Evolutionary conservation across 345 rosid genomes (phyloP), one percentile per base, ranked within the genome.

Genomic region (Euphorbia lathyris): DNA sequence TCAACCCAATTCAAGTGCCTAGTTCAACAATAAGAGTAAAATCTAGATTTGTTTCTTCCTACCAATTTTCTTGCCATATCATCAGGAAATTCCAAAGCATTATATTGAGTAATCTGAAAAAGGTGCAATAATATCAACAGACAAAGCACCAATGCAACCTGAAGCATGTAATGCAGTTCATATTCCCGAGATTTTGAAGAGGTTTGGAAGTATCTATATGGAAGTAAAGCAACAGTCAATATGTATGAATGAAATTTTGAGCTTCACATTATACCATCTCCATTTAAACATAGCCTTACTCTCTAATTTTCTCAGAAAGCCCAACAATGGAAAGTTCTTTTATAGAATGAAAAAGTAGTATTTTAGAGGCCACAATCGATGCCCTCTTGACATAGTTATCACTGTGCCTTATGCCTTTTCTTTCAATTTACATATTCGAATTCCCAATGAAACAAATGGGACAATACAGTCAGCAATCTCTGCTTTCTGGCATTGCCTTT

Each of bases 261-360:
- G n/a, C 63, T 38, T 45, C 13, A 68, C 45, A 34, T 64, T 57
- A 66, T 12, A 38, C 13, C 58, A 60, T 38, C 23, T 65, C 16
- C 13, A 25, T 56, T 64, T 20, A 70, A 65, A 78, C 20, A 62
- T n/a, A n/a, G 69, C 68, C 94, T 70, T 70, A 95, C 99, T 95
- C 99, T 81, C 86, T 90, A 72, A 86, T 95, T 89, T 76, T 85
- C 58, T 52, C 71, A 65, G 97, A 92, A 69, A 95, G 97, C 45
- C 97, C 98, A 61, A 95, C 99, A 14, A 67, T 77, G 52, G 92
- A 81, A 74, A 95, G 77, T 82, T 95, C 98, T 85, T 92, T 95
- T 81, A 90, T 83, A 98, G 98, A 95, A 70, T 95, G 99, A 80
- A 96, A 65, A 23, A 95, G 91, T 83, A 95, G 71, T 23, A 97